These are phyloP conservation scores for Pleoardoris graminearum DNA, from an alignment of 2,329 filamentous ascomycete species.

Conservation along the genomic window DNA sequence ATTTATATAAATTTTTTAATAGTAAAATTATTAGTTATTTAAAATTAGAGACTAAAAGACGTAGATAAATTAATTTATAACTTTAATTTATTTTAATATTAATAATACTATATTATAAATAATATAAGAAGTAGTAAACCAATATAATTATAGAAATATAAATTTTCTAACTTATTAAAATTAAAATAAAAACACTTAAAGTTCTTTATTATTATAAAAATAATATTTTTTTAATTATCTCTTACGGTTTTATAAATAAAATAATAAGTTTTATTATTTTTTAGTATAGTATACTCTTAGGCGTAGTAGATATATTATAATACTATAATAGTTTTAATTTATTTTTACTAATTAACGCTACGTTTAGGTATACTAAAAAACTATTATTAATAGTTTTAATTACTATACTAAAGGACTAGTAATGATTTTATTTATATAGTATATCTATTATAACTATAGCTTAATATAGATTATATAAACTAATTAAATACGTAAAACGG, in stretches of 20 bases:
- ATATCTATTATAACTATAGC: conserved; percentile 5
- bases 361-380: conserved; percentile 12
- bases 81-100: conserved; percentile 10
- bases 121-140: conserved; percentile 5
- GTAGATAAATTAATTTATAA: conserved; percentile 14
- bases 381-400: conserved; percentile 11
- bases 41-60: conserved; percentile 8
- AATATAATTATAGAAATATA: conserved; percentile 12
- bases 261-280: conserved; percentile 10
- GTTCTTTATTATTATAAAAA: conserved; percentile 13
- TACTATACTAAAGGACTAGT: conserved; percentile 7
- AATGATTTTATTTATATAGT: conserved; percentile 10
- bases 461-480: conserved; percentile 7
- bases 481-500: no score
- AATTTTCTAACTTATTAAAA: conserved; percentile 10
- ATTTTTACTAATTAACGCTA: conserved; percentile 6
- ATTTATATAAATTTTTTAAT: conserved; percentile 13
- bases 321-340: no score
- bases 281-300: conserved; percentile 9
- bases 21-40: conserved; percentile 8
- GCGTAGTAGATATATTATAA: no score
- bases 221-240: conserved; percentile 10
- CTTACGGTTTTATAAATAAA: conserved; percentile 8
- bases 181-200: conserved; percentile 11
- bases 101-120: conserved; percentile 8